These are phyloP conservation scores for Euphorbia peplus DNA, from an alignment of 345 rosid genomes.

Conservation along the genomic window DNA sequence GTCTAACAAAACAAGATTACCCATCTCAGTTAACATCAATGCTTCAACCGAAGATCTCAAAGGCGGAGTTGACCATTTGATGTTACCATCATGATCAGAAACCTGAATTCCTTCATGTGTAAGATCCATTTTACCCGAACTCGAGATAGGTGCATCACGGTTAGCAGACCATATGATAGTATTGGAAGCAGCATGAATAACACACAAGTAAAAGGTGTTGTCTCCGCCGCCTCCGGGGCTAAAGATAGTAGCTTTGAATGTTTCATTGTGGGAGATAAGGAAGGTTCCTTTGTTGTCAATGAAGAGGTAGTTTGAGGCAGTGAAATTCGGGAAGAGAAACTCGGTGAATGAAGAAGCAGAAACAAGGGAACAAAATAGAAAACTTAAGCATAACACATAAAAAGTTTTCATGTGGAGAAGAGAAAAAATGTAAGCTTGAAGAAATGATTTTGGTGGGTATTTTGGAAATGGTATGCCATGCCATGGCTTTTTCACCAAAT, in stretches of 20 bases:
- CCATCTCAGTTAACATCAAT: constrained; percentile 55
- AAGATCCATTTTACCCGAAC: constrained; percentile 55
- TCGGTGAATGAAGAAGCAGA: constrained; percentile 40
- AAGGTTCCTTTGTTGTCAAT: constrained; percentile 55
- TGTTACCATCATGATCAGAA: constrained; percentile 40
- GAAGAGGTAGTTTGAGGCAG: constrained; percentile 53
- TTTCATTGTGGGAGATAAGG: constrained; percentile 49
- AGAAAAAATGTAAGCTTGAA: constrained; percentile 16
- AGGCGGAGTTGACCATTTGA: constrained; percentile 64
- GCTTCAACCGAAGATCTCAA: constrained; percentile 47
- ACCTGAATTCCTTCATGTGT: constrained; percentile 54
- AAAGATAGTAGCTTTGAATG: constrained; percentile 64
- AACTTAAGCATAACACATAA: constrained; percentile 23
- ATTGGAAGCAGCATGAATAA: constrained; percentile 57
- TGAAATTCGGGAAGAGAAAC: constrained; percentile 58
- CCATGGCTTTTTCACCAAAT: constrained; percentile 17
- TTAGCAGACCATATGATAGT: constrained; percentile 80
- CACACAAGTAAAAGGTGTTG: constrained; percentile 56
- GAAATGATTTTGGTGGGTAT: constrained; percentile 12
- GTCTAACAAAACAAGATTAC: constrained; percentile 71
- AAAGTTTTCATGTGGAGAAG: constrained; percentile 44
- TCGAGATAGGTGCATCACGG: constrained; percentile 60
- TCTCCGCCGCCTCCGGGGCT: constrained; percentile 38
- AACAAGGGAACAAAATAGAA: constrained; percentile 38
- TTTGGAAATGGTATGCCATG: constrained; percentile 21